phyloP scores from a whole-genome alignment of 2,329 filamentous ascomycete genomes.

The Aspergillus niger region DNA sequence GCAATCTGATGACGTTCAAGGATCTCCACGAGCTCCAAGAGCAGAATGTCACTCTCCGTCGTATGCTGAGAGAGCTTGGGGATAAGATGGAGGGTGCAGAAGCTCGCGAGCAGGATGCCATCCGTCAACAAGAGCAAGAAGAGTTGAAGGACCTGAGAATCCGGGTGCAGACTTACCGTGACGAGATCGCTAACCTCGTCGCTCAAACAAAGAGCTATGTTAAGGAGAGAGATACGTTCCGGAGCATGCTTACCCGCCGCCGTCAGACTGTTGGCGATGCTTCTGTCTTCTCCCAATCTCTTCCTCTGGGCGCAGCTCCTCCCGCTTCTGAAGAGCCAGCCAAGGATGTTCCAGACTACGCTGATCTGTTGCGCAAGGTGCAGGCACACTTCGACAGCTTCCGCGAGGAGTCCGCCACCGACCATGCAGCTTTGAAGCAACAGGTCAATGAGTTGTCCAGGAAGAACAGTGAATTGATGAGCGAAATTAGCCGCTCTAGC shows the following conservation, averaged over 20 bases:
- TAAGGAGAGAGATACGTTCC: constrained; percentile 96
- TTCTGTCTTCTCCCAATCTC: constrained; percentile 71
- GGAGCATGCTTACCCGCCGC: constrained; percentile 82
- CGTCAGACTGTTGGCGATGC: constrained; percentile 61
- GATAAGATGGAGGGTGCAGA: constrained; percentile 91
- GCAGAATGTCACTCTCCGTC: constrained; percentile 82
- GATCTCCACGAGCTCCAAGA: constrained; percentile 80
- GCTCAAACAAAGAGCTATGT: constrained; percentile 89
- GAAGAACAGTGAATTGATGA: constrained; percentile 80
- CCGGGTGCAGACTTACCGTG: constrained; percentile 75
- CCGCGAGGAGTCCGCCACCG: constrained; percentile 78
- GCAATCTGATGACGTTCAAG: constrained; percentile 87
- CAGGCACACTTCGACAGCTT: constrained; percentile 89
- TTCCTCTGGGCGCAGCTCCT: constrained; percentile 58
- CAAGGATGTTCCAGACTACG: constrained; percentile 67
- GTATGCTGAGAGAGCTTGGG: constrained; percentile 79
- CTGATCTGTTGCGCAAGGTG: constrained; percentile 78
- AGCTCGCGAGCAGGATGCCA: constrained; percentile 62
- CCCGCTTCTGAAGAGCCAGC: constrained; percentile 45
- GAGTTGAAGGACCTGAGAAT: constrained; percentile 73
- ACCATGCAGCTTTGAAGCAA: constrained; percentile 78
- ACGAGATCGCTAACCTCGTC: constrained; percentile 80
- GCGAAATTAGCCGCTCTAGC: constrained; percentile 74
- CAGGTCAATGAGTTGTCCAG: constrained; percentile 79
- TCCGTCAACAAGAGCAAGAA: constrained; percentile 60